Percentiles rank a stretch among this genome's conserved stretches.
phyloP scores from a whole-genome alignment of 2,329 filamentous ascomycete genomes.

The Beauveria sp. region DNA sequence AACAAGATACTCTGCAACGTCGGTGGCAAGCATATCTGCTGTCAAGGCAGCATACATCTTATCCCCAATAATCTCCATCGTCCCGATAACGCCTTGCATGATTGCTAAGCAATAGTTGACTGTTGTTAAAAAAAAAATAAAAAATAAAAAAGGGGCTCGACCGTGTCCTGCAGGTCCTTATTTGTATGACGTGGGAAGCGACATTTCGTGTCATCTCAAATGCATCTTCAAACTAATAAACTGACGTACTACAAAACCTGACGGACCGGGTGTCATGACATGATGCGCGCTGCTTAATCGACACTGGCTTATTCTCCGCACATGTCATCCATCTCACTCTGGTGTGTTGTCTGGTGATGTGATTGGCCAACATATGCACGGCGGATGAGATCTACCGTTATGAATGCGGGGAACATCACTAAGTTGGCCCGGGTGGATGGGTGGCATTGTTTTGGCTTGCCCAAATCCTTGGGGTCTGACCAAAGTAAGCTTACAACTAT shows the following conservation, averaged over 20 bases:
- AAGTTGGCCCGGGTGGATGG: constrained; percentile 2
- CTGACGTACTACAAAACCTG: background rate
- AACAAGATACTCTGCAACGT: no score
- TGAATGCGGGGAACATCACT: constrained; percentile 10
- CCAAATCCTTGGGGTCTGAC: background rate
- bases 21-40: no score
- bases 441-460: background rate
- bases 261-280: background rate
- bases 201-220: no score
- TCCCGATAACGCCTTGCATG: no score
- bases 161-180: no score
- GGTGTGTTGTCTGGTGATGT: background rate
- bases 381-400: constrained; percentile 2
- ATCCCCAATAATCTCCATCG: no score
- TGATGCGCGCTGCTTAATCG: background rate
- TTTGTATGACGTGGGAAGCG: no score
- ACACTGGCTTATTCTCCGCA: constrained; percentile 2
- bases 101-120: no score
- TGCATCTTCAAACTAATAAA: no score
- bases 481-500: background rate
- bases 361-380: background rate
- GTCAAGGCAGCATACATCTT: no score
- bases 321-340: constrained; percentile 6
- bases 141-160: no score
- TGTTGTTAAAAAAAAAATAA: no score